These are phyloP conservation scores for Camillea tinctor DNA, from an alignment of 2,329 filamentous ascomycete species.

Conservation along the genomic window DNA sequence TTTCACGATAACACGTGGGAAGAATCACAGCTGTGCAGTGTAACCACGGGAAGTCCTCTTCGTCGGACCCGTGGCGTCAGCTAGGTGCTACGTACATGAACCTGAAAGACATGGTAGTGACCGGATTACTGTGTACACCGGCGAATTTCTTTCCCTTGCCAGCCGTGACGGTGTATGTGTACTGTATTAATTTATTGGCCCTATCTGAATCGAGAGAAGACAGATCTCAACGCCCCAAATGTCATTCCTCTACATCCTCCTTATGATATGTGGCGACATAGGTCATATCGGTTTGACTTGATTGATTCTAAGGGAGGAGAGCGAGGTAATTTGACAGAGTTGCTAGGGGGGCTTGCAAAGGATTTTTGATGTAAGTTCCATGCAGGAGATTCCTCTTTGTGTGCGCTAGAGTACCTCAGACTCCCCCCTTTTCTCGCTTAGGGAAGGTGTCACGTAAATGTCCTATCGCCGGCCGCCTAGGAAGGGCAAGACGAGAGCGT, in stretches of 20 bases:
- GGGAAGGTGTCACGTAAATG: slow-evolving; percentile 2
- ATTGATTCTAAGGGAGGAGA: not conserved
- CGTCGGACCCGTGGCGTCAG: slow-evolving; percentile 1
- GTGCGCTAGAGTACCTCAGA: not conserved
- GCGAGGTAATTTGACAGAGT: not conserved
- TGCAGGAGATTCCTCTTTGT: not conserved
- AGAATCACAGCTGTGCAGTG: slow-evolving; percentile 13
- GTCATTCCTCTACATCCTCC: not conserved
- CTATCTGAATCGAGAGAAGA: not conserved
- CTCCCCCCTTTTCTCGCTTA: slow-evolving; percentile 4
- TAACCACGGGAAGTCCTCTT: slow-evolving; percentile 12
- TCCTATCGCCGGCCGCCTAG: not conserved
- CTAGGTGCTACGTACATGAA: not conserved
- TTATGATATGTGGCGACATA: not conserved
- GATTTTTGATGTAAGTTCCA: not conserved
- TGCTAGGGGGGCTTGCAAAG: not conserved
- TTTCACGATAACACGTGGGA: slow-evolving; percentile 4
- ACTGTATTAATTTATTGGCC: not conserved
- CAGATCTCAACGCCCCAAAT: not conserved
- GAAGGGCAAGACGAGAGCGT: not conserved
- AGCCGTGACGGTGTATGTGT: not conserved
- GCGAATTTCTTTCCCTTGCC: not conserved
- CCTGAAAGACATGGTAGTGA: not conserved
- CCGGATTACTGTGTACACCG: not conserved
- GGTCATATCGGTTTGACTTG: not conserved